Evolutionary conservation across 805 yeast species (phyloP), one percentile per base, ranked within the genome.

Genomic region (Hanseniaspora thailandica): DNA sequence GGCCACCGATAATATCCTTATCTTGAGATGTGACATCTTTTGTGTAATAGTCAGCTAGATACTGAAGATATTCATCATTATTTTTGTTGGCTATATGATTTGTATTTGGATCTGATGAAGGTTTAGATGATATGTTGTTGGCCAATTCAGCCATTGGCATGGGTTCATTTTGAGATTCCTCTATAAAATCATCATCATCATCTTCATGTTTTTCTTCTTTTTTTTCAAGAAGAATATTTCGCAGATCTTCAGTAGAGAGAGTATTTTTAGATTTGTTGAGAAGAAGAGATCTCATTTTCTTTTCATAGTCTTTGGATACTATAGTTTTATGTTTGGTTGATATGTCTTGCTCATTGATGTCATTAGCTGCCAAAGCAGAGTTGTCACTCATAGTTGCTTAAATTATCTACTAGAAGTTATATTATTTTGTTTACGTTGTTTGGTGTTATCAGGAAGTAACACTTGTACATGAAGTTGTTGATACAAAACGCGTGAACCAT

Each of bases 1-100:
- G 54, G 1, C 54, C 54, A 15, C 40, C 40, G 15, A 49, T 20
- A n/a, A 49, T 17, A 10, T 43, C 47, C 28, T 35, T 50, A 17
- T 19, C 33, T 10, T 46, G 25, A 22, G 28, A 12, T 6, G 28
- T 34, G 5, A 33, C 33, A 17, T 45, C 39, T 22, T 33, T 31
- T 17, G 39, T 33, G 22, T 45, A 31, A 23, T 45, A 15, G 8
- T 45, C 39, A 31, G 39, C 39, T 17, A 43, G 20, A n/a, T 28
- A 43, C 17, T 43, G 17, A 5, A 43, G 8, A 19, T 43, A 41
- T 12, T 41, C 33, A 26, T 41, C 34, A 10, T 39, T 20, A 7
- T 20, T 39, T 17, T 20, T 23, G 13, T 43, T 30, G 10, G 26
- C 35, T n/a, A 19, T 17, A 5, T 34, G 26, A 20, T n/a, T 15